Percentiles rank a stretch among this genome's conserved stretches.
Evolutionary conservation across 441 rosid species (phyloP).

Genomic region (Iberis amara): DNA sequence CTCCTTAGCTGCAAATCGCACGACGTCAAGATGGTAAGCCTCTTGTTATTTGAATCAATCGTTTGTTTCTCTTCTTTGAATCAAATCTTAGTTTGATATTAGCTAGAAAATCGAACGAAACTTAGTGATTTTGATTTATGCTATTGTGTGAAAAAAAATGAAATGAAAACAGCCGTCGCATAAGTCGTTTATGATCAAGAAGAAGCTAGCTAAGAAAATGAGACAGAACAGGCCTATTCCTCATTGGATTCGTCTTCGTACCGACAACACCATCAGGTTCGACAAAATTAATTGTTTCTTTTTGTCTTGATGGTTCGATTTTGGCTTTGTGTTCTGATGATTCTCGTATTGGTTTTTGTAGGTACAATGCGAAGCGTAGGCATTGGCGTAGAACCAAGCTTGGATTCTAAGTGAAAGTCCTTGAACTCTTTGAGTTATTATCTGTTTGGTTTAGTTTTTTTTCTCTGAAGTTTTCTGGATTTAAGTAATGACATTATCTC

Average conservation of each 20-base stretch:
- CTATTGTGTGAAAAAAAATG: not conserved
- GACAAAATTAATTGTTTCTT: no score
- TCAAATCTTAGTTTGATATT: not conserved
- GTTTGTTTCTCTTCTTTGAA: not conserved
- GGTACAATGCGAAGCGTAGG: conserved; percentile 95
- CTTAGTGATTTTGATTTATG: not conserved
- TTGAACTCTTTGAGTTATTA: not conserved
- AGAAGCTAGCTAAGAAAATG: conserved; percentile 87
- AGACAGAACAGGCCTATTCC: conserved; percentile 92
- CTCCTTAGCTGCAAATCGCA: conserved; percentile 23
- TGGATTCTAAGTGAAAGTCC: conserved; percentile 57
- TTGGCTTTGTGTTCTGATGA: not conserved
- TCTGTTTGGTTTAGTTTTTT: conserved; percentile 25
- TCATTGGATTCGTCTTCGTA: conserved; percentile 79
- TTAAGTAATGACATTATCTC: conserved; percentile 20
- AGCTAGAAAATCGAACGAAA: not conserved
- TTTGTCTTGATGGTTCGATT: not conserved
- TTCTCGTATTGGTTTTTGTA: conserved; percentile 18
- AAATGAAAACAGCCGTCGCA: conserved; percentile 71
- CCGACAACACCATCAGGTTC: conserved; percentile 84
- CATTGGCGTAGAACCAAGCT: conserved; percentile 98
- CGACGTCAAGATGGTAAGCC: conserved; percentile 31
- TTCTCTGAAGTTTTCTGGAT: conserved; percentile 3
- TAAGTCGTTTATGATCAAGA: conserved; percentile 75
- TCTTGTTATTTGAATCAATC: not conserved